These are phyloP conservation scores for Athelia psychrophila DNA, from an alignment of 1,284 basidiomycete genomes.

Conservation along the genomic window DNA sequence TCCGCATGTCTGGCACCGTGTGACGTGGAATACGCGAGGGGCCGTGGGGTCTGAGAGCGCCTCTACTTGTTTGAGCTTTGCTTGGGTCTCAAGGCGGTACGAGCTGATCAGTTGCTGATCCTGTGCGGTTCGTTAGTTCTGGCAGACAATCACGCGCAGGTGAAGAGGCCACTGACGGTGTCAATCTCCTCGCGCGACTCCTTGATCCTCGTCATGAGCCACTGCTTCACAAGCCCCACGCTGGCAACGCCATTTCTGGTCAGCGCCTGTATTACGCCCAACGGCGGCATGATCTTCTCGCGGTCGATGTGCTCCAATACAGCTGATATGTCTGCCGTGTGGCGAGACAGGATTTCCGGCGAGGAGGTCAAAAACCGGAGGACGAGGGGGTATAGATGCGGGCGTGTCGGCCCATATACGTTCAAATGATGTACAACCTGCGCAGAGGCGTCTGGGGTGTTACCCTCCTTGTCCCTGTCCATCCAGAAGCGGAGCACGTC, in stretches of 20 bases:
- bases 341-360: conserved; percentile 63
- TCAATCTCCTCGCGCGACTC: conserved; percentile 76
- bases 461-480: conserved; percentile 53
- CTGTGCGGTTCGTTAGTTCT: conserved; percentile 35
- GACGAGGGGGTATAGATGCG: conserved; percentile 86
- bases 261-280: conserved; percentile 87
- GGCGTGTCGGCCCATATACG: conserved; percentile 70
- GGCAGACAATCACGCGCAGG: conserved; percentile 2
- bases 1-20: conserved; percentile 84
- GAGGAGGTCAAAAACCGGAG: conserved; percentile 87
- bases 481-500: conserved; percentile 94
- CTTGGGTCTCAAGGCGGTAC: conserved; percentile 83
- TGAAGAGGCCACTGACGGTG: conserved; percentile 50
- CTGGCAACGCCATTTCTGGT: conserved; percentile 85
- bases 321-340: conserved; percentile 67
- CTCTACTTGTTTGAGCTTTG: conserved; percentile 79
- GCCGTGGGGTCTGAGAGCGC: conserved; percentile 75
- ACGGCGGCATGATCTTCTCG: conserved; percentile 80
- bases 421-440: conserved; percentile 75
- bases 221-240: conserved; percentile 88
- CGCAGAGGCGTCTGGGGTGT: conserved; percentile 43
- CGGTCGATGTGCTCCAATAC: conserved; percentile 80
- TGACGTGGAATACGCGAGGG: conserved; percentile 91
- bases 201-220: conserved; percentile 79
- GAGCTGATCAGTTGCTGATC: conserved; percentile 83